Evolutionary conservation across 106 monocot species (phyloP), one percentile per base, ranked within the genome.

Genomic region (Allium cepa): DNA sequence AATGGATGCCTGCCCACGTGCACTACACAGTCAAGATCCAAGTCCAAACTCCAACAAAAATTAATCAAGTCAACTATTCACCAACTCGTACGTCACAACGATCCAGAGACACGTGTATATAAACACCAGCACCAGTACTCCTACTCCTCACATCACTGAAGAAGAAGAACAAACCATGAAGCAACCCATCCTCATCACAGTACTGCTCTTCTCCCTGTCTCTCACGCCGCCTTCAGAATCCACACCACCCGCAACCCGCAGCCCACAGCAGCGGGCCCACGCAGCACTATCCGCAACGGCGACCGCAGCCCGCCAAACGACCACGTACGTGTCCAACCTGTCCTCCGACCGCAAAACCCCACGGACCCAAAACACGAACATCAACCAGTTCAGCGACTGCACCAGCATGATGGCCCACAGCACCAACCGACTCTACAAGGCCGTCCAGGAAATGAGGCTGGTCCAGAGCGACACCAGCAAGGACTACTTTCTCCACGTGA

Each of bases 341-440:
- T 68, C 67, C 49, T 60, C 45, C 22, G 53, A 26, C 57, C 58
- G 56, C 11, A 8, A 53, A 9, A 2, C 18, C 67, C 67, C 57
- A 10, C 61, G 27, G 52, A 8, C 65, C 65, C 18, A 9, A 8
- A 12, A 22, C 26, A n/a, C 65, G 49, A 50, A 45, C n/a, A 17
- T 86, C 36, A 36, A 36, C 36, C 36, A 36, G 12, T 75, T 93
- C 65, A 67, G 49, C n/a, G 93, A 89, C 79, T 93, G 89, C 89
- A 70, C 89, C 17, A 84, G 81, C 73, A 81, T 74, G 73, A 59
- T 89, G 73, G 64, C 72, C 7, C 82, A 81, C 76, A 78, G 83
- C 78, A 83, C 86, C 46, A 81, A 86, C 48, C 60, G 75, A 26
- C 67, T 85, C 17, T 65, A 64, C 26, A 45, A 73, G 15, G 81